Conservation (phyloP, 1,284 basidiomycete species). For the Cutaneotrichosporon dermatis region DNA sequence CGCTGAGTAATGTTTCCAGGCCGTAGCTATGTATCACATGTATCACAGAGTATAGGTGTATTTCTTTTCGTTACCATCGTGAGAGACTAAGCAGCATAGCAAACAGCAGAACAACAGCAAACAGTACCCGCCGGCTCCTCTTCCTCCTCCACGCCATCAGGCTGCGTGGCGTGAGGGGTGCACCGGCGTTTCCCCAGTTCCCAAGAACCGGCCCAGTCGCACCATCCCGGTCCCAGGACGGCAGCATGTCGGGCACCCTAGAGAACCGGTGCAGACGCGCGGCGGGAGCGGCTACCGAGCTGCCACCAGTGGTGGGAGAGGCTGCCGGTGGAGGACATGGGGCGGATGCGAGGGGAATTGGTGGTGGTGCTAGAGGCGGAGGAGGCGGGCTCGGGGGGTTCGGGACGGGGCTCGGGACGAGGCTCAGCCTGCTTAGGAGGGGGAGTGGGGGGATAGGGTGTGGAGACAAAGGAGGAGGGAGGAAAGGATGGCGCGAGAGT, state of each 20-base stretch:
- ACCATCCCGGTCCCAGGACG: background rate
- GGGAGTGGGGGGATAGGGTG: too few species aligned
- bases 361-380: background rate
- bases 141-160: background rate
- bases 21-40: too few species aligned
- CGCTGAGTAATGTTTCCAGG: too few species aligned
- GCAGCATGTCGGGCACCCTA: background rate
- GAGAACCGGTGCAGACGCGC: background rate
- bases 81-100: background rate
- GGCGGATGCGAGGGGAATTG: background rate
- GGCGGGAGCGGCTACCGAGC: background rate
- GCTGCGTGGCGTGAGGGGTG: background rate
- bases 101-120: background rate
- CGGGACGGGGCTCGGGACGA: background rate
- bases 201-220: background rate
- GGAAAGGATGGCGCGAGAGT: background rate
- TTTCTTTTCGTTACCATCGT: background rate
- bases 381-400: background rate
- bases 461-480: background rate
- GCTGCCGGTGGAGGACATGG: background rate
- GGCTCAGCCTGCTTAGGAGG: too few species aligned
- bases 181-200: background rate
- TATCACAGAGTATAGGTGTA: too few species aligned
- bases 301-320: constrained; percentile 4
- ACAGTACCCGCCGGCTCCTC: background rate